Conservation (phyloP, 164 flowering plant species). For the Euptelea pleiosperma region DNA sequence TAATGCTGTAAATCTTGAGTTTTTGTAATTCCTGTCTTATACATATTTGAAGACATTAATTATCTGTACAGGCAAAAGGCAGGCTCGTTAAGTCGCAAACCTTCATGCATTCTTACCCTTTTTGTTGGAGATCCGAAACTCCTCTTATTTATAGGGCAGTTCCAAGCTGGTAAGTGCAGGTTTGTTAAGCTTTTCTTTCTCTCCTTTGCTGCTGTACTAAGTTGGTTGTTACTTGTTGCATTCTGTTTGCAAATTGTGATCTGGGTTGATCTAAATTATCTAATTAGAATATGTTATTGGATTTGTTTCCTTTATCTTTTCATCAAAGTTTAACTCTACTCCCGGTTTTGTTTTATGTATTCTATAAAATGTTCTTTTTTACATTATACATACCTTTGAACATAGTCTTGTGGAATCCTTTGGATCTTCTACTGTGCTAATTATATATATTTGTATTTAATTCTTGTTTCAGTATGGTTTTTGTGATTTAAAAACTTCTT, state of each 20-base stretch:
- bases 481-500: too few species aligned
- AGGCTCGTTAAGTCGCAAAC: conserved; percentile 78
- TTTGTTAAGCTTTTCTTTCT: conserved; percentile 1
- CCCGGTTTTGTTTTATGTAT: not conserved
- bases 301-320: not conserved
- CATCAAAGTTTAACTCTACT: not conserved
- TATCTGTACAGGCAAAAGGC: conserved; percentile 62
- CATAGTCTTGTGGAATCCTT: too few species aligned
- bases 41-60: not conserved
- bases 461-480: too few species aligned
- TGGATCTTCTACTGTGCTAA: too few species aligned
- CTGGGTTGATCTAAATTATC: not conserved
- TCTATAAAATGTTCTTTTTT: not conserved
- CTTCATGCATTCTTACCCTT: conserved; percentile 81
- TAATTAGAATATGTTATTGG: not conserved
- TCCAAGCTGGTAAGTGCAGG: conserved; percentile 75
- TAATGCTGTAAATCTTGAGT: not conserved
- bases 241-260: not conserved
- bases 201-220: not conserved
- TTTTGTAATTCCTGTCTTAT: not conserved
- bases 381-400: too few species aligned
- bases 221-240: not conserved
- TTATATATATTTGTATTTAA: too few species aligned
- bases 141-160: conserved; percentile 98
- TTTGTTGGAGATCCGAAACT: conserved; percentile 94